These are phyloP conservation scores for Malus hybrid DNA, from an alignment of 331 rosid species.

Conservation along the genomic window DNA sequence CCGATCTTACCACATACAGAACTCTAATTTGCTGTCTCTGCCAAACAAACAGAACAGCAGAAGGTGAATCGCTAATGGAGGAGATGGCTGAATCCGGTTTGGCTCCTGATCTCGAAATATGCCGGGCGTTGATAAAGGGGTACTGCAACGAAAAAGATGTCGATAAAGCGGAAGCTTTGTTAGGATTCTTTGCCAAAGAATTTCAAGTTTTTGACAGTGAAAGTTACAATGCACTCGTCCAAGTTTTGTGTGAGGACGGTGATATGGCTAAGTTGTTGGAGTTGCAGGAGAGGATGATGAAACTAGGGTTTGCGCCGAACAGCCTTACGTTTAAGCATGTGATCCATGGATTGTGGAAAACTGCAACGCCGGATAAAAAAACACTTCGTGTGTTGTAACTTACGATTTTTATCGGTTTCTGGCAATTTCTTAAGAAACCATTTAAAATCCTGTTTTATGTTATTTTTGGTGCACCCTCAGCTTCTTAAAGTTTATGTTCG, in stretches of 20 bases:
- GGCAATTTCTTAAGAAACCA: too few species aligned
- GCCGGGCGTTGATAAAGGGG: slow-evolving; percentile 48
- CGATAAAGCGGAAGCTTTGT: slow-evolving; percentile 52
- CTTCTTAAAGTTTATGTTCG: too few species aligned
- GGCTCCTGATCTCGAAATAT: slow-evolving; percentile 41
- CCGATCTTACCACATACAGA: slow-evolving; percentile 35
- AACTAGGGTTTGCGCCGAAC: slow-evolving; percentile 59
- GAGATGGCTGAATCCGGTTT: slow-evolving; percentile 56
- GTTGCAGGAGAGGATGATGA: slow-evolving; percentile 59
- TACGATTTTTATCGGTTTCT: too few species aligned
- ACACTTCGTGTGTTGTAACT: neutral
- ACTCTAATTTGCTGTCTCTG: slow-evolving; percentile 49
- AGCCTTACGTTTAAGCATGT: slow-evolving; percentile 50
- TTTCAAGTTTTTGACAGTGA: slow-evolving; percentile 56
- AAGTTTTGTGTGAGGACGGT: slow-evolving; percentile 43
- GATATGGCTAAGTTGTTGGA: slow-evolving; percentile 53
- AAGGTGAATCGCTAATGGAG: slow-evolving; percentile 50
- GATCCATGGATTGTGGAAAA: slow-evolving; percentile 20
- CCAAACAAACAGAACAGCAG: slow-evolving; percentile 34
- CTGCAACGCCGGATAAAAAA: slow-evolving; percentile 9
- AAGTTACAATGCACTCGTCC: slow-evolving; percentile 63
- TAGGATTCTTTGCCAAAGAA: slow-evolving; percentile 48
- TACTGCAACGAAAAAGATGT: slow-evolving; percentile 49
- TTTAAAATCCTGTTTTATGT: too few species aligned
- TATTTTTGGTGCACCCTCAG: too few species aligned